Evolutionary conservation across 2,329 filamentous ascomycete genomes (phyloP).

Genomic region (Pseudonectria foliicola): DNA sequence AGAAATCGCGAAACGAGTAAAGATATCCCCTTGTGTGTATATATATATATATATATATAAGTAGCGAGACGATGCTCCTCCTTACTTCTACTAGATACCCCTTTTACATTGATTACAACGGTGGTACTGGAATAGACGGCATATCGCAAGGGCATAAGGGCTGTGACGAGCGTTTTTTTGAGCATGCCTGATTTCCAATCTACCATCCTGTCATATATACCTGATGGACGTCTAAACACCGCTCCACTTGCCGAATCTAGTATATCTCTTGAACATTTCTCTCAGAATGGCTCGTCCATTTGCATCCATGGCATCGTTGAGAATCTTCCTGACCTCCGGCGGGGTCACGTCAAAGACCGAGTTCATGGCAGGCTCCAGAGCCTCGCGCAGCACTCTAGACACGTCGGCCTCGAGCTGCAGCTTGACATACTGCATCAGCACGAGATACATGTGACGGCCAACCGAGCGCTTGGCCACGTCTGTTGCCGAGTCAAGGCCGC

Average conservation of each 20-base stretch:
- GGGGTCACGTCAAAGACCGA: constrained; percentile 53
- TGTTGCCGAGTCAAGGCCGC: constrained; percentile 50
- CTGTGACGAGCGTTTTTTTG: too few species aligned
- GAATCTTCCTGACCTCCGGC: constrained; percentile 44
- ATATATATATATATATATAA: too few species aligned
- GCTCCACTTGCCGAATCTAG: constrained; percentile 58
- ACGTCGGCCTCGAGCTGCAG: constrained; percentile 52
- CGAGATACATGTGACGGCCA: constrained; percentile 54
- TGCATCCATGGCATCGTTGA: constrained; percentile 54
- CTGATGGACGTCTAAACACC: constrained; percentile 37
- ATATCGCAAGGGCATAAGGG: too few species aligned
- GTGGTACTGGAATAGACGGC: too few species aligned
- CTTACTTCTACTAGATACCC: too few species aligned
- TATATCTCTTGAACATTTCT: constrained; percentile 52
- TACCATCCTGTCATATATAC: constrained; percentile 12
- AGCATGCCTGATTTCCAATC: constrained; percentile 2
- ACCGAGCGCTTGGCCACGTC: constrained; percentile 55
- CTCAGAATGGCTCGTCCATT: constrained; percentile 52
- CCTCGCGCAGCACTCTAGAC: constrained; percentile 43
- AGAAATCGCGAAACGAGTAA: constrained; percentile 19
- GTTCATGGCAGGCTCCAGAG: constrained; percentile 51
- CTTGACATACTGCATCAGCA: constrained; percentile 53
- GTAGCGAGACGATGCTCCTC: not conserved
- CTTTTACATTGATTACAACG: too few species aligned
- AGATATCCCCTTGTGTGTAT: not conserved